A percentile compares a stretch with the other conserved stretches of the same genome.
Evolutionary conservation across 2,329 filamentous ascomycete genomes (phyloP).

Genomic region (Botrytis hyacinthi): DNA sequence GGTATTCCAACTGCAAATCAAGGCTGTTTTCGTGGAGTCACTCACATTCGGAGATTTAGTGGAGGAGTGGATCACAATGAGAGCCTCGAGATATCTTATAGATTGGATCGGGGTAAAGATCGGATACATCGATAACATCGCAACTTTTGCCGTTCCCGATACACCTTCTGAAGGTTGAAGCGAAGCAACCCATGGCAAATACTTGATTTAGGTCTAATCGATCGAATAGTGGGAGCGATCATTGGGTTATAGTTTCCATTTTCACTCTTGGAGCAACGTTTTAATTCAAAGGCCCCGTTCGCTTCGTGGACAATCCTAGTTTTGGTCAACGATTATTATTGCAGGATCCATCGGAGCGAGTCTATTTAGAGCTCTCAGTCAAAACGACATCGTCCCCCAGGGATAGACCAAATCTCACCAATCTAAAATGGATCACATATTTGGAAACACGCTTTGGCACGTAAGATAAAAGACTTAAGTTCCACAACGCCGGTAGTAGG

Average conservation of each 20-base stretch:
- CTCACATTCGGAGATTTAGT: constrained; percentile 30
- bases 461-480: background rate
- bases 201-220: background rate
- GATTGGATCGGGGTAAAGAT: constrained; percentile 15
- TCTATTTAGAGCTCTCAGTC: constrained; percentile 13
- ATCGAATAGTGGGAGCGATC: constrained; percentile 13
- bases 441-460: constrained; percentile 9
- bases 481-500: constrained; percentile 18
- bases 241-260: constrained; percentile 17
- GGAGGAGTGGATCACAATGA: constrained; percentile 24
- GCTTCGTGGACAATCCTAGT: background rate
- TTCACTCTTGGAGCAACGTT: background rate
- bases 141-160: constrained; percentile 16
- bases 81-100: constrained; percentile 10
- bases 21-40: constrained; percentile 23
- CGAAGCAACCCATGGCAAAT: background rate
- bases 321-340: constrained; percentile 8
- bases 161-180: background rate
- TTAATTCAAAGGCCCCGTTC: constrained; percentile 7
- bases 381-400: background rate
- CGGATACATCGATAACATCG: constrained; percentile 11
- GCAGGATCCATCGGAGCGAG: background rate
- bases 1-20: background rate
- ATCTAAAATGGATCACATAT: background rate
- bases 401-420: background rate